A percentile compares a stretch with the other conserved stretches of the same genome.
phyloP scores from a whole-genome alignment of 73 alveolate species.

The Tetrahymena thermophila region DNA sequence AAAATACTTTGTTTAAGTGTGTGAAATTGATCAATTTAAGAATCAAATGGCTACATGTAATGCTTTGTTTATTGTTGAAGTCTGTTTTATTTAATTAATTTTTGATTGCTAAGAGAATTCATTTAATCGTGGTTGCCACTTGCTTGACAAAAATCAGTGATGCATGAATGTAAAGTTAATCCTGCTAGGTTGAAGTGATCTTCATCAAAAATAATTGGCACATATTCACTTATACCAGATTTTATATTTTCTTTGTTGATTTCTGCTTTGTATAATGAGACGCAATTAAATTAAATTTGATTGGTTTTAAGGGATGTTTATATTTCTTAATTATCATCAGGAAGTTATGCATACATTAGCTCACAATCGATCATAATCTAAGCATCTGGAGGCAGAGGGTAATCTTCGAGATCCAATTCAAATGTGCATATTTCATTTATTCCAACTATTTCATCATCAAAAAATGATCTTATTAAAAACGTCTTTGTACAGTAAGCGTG shows the following conservation, averaged over 20 bases:
- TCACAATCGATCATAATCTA: background rate
- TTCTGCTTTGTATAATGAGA: background rate
- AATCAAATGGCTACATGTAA: background rate
- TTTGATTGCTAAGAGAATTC: background rate
- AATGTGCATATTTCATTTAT: background rate
- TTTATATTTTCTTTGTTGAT: background rate
- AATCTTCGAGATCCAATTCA: background rate
- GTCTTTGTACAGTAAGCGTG: background rate
- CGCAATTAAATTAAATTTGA: background rate
- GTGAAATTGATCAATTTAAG: background rate
- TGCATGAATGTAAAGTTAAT: background rate
- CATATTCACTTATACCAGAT: background rate
- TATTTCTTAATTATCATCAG: background rate
- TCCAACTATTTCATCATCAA: background rate
- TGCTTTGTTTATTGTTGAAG: background rate
- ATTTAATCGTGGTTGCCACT: background rate
- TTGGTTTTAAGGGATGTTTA: background rate
- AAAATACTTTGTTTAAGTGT: background rate
- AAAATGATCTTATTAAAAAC: background rate
- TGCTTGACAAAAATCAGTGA: background rate
- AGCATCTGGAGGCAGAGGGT: background rate
- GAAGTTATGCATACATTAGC: background rate
- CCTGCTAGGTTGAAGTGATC: background rate
- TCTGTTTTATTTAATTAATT: background rate
- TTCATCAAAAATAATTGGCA: background rate